Percentiles rank a stretch among this genome's conserved stretches.
phyloP scores from a whole-genome alignment of 768 basidiomycete species.

The Polyporus arcularius region DNA sequence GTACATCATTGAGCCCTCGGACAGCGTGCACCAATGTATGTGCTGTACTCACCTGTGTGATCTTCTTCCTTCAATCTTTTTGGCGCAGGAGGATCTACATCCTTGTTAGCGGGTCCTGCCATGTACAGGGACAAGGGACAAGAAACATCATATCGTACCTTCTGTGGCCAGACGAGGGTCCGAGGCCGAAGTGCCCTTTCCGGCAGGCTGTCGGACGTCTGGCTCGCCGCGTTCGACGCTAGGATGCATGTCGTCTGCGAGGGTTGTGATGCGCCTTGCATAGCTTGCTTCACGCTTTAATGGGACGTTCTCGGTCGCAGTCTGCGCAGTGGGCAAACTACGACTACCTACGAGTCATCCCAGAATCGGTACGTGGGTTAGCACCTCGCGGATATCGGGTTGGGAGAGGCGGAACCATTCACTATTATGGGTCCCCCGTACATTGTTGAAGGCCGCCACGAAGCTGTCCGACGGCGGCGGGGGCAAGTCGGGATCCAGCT shows the following conservation, averaged over 20 bases:
- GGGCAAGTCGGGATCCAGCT: conserved; percentile 8
- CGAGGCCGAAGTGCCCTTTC: too few relatives aligned
- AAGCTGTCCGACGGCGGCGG: neutral
- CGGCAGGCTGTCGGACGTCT: too few relatives aligned
- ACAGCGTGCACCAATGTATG: neutral
- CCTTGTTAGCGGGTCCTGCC: neutral
- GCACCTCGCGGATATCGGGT: neutral
- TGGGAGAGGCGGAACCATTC: neutral
- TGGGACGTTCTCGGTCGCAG: neutral
- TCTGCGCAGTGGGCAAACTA: neutral
- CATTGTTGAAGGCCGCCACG: neutral
- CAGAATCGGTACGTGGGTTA: neutral
- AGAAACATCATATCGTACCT: too few relatives aligned
- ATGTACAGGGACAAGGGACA: neutral
- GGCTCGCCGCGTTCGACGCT: too few relatives aligned
- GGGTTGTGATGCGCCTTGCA: neutral
- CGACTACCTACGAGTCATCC: neutral
- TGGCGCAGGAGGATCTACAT: neutral
- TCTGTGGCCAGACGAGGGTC: too few relatives aligned
- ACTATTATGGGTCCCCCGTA: neutral
- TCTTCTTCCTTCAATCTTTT: conserved; percentile 19
- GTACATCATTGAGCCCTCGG: neutral
- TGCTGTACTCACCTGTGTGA: neutral
- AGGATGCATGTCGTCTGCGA: neutral
- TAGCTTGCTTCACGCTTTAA: too few relatives aligned